phyloP scores from a whole-genome alignment of 2,329 filamentous ascomycete genomes.

The Aureobasidium lini region DNA sequence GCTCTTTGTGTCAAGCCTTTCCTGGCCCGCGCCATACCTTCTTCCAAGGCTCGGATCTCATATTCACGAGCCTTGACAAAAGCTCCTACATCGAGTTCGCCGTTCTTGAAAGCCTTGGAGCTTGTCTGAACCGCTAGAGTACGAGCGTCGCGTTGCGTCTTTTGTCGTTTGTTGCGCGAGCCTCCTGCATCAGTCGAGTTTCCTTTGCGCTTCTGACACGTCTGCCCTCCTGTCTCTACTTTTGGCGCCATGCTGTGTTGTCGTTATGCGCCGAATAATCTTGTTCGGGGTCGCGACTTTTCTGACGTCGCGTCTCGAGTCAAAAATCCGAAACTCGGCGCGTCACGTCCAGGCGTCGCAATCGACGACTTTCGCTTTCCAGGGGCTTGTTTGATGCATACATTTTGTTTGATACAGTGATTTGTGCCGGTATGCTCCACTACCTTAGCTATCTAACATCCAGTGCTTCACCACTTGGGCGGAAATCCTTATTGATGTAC shows the following conservation, averaged over 20 bases:
- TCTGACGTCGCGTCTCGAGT: constrained; percentile 5
- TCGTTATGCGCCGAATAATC: neutral
- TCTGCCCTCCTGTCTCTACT: neutral
- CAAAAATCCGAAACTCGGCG: neutral
- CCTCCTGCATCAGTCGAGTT: neutral
- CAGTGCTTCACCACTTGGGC: neutral
- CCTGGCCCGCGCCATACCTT: constrained; percentile 71
- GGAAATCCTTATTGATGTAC: neutral
- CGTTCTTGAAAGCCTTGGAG: constrained; percentile 53
- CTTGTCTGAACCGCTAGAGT: constrained; percentile 39
- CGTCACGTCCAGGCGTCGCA: no score
- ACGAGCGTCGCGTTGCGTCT: constrained; percentile 34
- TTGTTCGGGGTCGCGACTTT: neutral
- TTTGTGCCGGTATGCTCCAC: neutral
- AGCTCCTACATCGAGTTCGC: constrained; percentile 74
- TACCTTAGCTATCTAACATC: constrained; percentile 7
- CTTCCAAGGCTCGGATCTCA: constrained; percentile 78
- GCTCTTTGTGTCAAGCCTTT: constrained; percentile 58
- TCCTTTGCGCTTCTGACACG: constrained; percentile 9
- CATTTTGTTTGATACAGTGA: neutral
- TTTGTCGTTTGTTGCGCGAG: constrained; percentile 13
- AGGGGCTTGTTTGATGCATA: neutral
- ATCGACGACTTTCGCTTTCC: neutral
- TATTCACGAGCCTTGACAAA: constrained; percentile 83
- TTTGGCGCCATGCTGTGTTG: neutral